Conservation (phyloP, 2,329 filamentous ascomycete species). For the Aspergillus sp. region DNA sequence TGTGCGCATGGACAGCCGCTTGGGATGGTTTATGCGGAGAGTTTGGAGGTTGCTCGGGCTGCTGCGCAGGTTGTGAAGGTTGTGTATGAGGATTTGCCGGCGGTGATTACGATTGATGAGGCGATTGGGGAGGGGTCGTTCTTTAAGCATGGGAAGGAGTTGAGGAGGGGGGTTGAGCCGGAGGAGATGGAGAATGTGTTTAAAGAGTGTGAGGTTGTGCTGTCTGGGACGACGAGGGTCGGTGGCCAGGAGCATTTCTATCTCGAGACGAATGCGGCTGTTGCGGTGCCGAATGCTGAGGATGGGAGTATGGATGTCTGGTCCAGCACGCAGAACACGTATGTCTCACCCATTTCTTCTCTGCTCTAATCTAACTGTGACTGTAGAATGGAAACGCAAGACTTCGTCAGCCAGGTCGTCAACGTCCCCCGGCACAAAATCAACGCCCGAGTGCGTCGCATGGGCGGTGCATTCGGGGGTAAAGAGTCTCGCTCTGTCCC, state of each 20-base stretch:
- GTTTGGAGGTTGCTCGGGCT: slow-evolving; percentile 72
- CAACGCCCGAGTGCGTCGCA: slow-evolving; percentile 79
- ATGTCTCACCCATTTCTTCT: too few relatives aligned
- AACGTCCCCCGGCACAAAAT: slow-evolving; percentile 78
- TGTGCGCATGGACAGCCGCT: slow-evolving; percentile 89
- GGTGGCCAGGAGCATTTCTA: slow-evolving; percentile 98
- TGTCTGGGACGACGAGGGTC: slow-evolving; percentile 72
- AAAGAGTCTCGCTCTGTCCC: slow-evolving; percentile 89
- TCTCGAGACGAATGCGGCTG: slow-evolving; percentile 83
- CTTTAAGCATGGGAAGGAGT: slow-evolving; percentile 82
- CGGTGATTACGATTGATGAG: slow-evolving; percentile 91
- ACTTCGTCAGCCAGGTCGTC: slow-evolving; percentile 73
- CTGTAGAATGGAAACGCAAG: slow-evolving; percentile 71
- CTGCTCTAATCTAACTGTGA: too few relatives aligned
- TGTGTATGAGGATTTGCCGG: slow-evolving; percentile 86
- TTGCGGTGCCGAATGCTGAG: slow-evolving; percentile 85
- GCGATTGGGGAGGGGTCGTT: slow-evolving; percentile 88
- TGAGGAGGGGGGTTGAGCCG: slow-evolving; percentile 67
- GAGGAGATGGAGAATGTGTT: slow-evolving; percentile 78
- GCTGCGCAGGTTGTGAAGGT: slow-evolving; percentile 81
- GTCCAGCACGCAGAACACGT: slow-evolving; percentile 85
- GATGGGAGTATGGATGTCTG: slow-evolving; percentile 95
- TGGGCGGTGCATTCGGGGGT: slow-evolving; percentile 93
- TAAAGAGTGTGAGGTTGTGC: slow-evolving; percentile 34
- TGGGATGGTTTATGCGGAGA: slow-evolving; percentile 80